Evolutionary conservation across 352 stramenopile genomes (phyloP).

Genomic region (Globisporangium radiosum): DNA sequence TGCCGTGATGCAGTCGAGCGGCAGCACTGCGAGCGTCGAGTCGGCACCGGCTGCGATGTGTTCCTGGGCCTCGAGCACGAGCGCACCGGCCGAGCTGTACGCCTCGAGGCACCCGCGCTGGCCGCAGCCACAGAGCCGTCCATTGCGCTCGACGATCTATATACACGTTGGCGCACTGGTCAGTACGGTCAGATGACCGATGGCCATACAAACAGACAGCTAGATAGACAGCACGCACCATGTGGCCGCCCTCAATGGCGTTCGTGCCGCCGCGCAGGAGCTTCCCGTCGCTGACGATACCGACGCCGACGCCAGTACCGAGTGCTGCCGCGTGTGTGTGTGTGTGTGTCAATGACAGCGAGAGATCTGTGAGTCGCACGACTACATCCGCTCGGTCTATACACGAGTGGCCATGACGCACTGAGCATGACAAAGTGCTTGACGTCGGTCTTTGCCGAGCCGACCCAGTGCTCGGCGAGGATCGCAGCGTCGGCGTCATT

Average conservation of each 20-base stretch:
- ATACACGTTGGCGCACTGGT: not conserved
- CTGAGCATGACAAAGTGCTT: slow-evolving; percentile 83
- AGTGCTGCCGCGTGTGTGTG: slow-evolving; percentile 31
- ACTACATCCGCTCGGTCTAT: not conserved
- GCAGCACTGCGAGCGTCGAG: slow-evolving; percentile 38
- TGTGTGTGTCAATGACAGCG: not conserved
- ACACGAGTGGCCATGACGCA: slow-evolving; percentile 15
- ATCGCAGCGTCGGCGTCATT: slow-evolving; percentile 82
- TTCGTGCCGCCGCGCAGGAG: slow-evolving; percentile 63
- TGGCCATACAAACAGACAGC: too few relatives aligned
- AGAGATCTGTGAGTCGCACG: not conserved
- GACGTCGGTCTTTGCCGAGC: slow-evolving; percentile 45
- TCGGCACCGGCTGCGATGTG: slow-evolving; percentile 51
- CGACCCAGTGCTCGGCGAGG: slow-evolving; percentile 76
- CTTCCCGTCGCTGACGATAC: slow-evolving; percentile 53
- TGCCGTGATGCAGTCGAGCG: slow-evolving; percentile 46
- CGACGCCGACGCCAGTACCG: slow-evolving; percentile 67
- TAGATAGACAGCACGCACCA: slow-evolving; percentile 26
- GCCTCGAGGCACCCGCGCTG: slow-evolving; percentile 74
- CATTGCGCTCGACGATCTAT: slow-evolving; percentile 81
- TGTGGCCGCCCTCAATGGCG: slow-evolving; percentile 75
- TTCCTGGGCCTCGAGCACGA: slow-evolving; percentile 59
- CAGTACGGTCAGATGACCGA: not conserved
- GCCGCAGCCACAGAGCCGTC: slow-evolving; percentile 60
- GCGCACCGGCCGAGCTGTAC: slow-evolving; percentile 64